Percentiles rank a stretch among this genome's conserved stretches.
Evolutionary conservation across 768 basidiomycete genomes (phyloP).

Genomic region (Hygrophoropsis aurantiaca): DNA sequence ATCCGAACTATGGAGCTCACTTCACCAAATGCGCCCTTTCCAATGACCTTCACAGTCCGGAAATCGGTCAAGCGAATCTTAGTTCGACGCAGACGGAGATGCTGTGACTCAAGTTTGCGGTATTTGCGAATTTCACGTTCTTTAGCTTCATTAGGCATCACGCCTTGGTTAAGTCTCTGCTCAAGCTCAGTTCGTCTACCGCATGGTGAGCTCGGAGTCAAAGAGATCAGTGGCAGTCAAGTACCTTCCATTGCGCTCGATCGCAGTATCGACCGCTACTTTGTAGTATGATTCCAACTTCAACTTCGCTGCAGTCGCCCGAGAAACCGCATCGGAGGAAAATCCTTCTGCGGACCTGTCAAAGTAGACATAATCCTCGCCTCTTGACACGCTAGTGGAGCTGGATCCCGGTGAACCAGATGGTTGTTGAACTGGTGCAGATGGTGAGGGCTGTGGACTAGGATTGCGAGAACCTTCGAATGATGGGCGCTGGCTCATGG

Average conservation of each 20-base stretch:
- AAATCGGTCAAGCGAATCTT: constrained; percentile 94
- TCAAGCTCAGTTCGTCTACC: constrained; percentile 86
- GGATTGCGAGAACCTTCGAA: constrained; percentile 22
- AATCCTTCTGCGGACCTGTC: constrained; percentile 82
- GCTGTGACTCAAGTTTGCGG: constrained; percentile 83
- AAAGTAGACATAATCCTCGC: constrained; percentile 87
- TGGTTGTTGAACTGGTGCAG: constrained; percentile 22
- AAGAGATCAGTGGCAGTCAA: constrained; percentile 6
- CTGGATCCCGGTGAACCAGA: constrained; percentile 29
- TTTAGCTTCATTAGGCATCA: constrained; percentile 77
- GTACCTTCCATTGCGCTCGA: constrained; percentile 92
- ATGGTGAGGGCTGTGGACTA: constrained; percentile 6
- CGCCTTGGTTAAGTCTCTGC: constrained; percentile 74
- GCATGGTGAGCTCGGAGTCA: constrained; percentile 5
- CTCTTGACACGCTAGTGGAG: constrained; percentile 27
- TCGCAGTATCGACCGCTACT: constrained; percentile 94
- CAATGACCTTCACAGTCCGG: constrained; percentile 96
- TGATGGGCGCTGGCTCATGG: constrained; percentile 31
- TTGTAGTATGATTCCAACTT: constrained; percentile 99
- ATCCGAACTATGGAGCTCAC: constrained; percentile 38
- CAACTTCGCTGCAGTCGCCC: constrained; percentile 90
- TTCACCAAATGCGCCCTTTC: constrained; percentile 98
- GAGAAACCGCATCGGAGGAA: constrained; percentile 83
- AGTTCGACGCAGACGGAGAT: constrained; percentile 88
- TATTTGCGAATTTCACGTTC: constrained; percentile 86